Conservation (phyloP, 305 asterid genomes). For the Rubia tinctorum region DNA sequence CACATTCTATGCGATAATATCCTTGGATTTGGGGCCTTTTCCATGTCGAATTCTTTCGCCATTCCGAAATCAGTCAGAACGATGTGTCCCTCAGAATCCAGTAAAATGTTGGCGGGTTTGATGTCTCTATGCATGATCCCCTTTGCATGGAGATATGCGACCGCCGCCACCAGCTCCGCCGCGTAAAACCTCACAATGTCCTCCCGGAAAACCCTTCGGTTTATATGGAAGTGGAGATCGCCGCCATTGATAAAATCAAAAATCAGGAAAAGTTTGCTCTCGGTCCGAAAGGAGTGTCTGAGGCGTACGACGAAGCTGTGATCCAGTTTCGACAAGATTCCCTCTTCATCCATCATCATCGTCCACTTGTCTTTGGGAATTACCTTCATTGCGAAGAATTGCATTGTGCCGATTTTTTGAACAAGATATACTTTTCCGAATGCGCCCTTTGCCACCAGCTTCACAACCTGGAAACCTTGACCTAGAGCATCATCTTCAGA, state of each 20-base stretch:
- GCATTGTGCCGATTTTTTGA: conserved; percentile 57
- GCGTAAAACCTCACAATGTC: conserved; percentile 69
- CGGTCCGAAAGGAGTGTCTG: conserved; percentile 82
- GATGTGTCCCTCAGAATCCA: conserved; percentile 88
- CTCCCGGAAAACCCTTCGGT: conserved; percentile 68
- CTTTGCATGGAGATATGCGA: conserved; percentile 72
- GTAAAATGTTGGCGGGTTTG: conserved; percentile 74
- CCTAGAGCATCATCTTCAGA: conserved; percentile 21
- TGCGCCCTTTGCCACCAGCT: conserved; percentile 86
- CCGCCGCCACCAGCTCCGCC: conserved; percentile 88
- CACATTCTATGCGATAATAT: too few species aligned
- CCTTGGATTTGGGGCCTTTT: neutral
- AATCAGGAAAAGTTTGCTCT: conserved; percentile 73
- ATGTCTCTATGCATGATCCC: conserved; percentile 34
- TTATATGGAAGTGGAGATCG: conserved; percentile 83
- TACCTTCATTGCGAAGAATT: conserved; percentile 84
- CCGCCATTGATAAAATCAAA: conserved; percentile 89
- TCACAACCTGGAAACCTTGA: conserved; percentile 62
- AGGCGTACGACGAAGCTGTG: conserved; percentile 79
- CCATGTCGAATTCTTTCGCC: conserved; percentile 58
- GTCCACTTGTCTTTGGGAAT: conserved; percentile 60
- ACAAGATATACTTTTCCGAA: conserved; percentile 90
- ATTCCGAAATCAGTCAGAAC: conserved; percentile 82
- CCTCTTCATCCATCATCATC: conserved; percentile 79
- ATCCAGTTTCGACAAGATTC: conserved; percentile 56